phyloP scores from a whole-genome alignment of 2,329 filamentous ascomycete species.

The Pseudogymnoascus sp. region DNA sequence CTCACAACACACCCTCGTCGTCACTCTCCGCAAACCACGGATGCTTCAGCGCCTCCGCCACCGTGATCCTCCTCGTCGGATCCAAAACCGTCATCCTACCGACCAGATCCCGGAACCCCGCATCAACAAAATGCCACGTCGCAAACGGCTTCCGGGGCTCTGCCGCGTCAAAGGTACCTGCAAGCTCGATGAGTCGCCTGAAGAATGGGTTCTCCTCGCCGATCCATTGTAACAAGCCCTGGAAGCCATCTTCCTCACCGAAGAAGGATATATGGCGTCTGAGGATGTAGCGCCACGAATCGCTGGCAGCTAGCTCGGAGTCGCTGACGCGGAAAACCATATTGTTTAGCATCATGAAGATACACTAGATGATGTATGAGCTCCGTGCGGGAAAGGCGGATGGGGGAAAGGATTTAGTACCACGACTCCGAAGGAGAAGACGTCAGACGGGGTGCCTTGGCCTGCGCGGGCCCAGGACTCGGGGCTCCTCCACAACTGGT shows the following conservation, averaged over 20 bases:
- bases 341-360: slow-evolving; percentile 35
- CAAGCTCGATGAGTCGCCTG: slow-evolving; percentile 30
- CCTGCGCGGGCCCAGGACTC: not conserved
- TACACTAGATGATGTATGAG: slow-evolving; percentile 28
- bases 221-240: slow-evolving; percentile 34
- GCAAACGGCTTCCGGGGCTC: slow-evolving; percentile 35
- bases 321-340: slow-evolving; percentile 31
- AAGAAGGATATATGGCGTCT: slow-evolving; percentile 41
- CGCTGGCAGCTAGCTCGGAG: slow-evolving; percentile 13
- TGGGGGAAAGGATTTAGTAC: not conserved
- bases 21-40: slow-evolving; percentile 15
- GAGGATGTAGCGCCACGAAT: slow-evolving; percentile 31
- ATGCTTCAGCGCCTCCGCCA: slow-evolving; percentile 31
- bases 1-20: not conserved
- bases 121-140: slow-evolving; percentile 33
- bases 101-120: slow-evolving; percentile 33
- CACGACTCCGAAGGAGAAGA: not conserved
- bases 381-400: not conserved
- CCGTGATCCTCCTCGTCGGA: slow-evolving; percentile 32
- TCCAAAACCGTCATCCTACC: slow-evolving; percentile 33
- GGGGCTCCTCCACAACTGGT: not conserved
- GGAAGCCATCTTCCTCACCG: slow-evolving; percentile 33
- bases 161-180: slow-evolving; percentile 32
- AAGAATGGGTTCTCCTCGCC: slow-evolving; percentile 33
- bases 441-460: not conserved